phyloP scores from a whole-genome alignment of 2,329 filamentous ascomycete species.

The Trichoderma guizhouense region DNA sequence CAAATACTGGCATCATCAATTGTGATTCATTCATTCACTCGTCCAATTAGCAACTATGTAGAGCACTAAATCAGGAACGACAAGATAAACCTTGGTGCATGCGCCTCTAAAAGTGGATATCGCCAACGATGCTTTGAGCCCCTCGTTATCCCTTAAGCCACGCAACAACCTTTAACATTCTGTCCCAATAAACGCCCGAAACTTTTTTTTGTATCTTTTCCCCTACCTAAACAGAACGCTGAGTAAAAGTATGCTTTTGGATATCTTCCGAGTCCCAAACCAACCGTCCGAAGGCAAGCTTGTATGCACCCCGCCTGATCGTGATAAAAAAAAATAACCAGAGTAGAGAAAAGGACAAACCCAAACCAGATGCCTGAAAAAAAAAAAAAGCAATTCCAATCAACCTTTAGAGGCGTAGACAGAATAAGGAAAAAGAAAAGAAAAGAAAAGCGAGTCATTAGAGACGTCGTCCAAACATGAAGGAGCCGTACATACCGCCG shows the following conservation, averaged over 20 bases:
- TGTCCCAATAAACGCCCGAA: not conserved
- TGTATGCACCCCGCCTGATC: not conserved
- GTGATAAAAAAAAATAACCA: not conserved
- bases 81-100: not conserved
- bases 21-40: not conserved
- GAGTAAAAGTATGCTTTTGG: conserved; percentile 14
- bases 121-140: conserved; percentile 14
- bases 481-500: conserved; percentile 84
- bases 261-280: conserved; percentile 20
- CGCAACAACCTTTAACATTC: not conserved
- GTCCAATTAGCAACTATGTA: not conserved
- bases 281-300: conserved; percentile 15
- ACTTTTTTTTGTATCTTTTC: conserved; percentile 10
- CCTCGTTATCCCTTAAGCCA: not conserved
- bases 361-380: not conserved
- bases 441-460: conserved; percentile 28
- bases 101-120: conserved; percentile 15
- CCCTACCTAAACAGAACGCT: conserved; percentile 1
- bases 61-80: not conserved
- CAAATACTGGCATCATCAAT: not conserved
- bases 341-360: not conserved
- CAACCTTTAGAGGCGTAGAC: not conserved
- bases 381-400: not conserved
- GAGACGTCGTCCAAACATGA: conserved; percentile 60
- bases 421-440: not conserved